Percentiles rank a stretch among this genome's conserved stretches.
These are phyloP conservation scores for Beauveria scarabaeidicola DNA, from an alignment of 2,329 filamentous ascomycete species.

Conservation along the genomic window DNA sequence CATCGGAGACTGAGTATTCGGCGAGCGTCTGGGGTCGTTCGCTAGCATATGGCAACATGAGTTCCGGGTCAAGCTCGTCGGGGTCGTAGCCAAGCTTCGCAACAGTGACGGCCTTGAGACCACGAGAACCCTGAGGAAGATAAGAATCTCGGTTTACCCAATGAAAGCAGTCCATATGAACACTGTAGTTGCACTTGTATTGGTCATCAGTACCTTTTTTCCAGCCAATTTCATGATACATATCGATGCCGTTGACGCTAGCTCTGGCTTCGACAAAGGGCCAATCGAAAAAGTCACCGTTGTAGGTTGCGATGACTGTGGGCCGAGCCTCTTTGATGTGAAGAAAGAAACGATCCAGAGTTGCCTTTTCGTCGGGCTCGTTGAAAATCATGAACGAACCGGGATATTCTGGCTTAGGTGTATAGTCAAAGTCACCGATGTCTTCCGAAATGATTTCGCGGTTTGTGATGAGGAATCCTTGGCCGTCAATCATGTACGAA, in stretches of 20 bases:
- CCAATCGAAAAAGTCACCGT: slow-evolving; percentile 99
- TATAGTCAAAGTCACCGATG: slow-evolving; percentile 96
- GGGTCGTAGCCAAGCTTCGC: slow-evolving; percentile 98
- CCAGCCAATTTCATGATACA: slow-evolving; percentile 98
- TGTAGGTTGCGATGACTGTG: slow-evolving; percentile 98
- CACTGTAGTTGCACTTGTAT: slow-evolving; percentile 91
- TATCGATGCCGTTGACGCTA: slow-evolving; percentile 91
- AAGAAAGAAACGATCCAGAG: slow-evolving; percentile 87
- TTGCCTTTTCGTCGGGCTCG: slow-evolving; percentile 80
- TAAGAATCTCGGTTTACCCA: slow-evolving; percentile 99
- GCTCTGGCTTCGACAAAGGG: slow-evolving; percentile 92
- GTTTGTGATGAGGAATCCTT: slow-evolving; percentile 96
- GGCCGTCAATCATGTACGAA: slow-evolving; percentile 99
- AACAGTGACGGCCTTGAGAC: slow-evolving; percentile 93
- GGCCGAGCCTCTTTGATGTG: slow-evolving; percentile 92
- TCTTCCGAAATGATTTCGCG: slow-evolving; percentile 96
- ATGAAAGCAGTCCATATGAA: slow-evolving; percentile 97
- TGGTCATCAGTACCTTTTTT: slow-evolving; percentile 92
- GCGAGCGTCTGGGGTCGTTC: slow-evolving; percentile 90
- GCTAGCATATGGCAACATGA: slow-evolving; percentile 88
- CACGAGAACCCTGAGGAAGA: slow-evolving; percentile 91
- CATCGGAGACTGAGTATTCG: slow-evolving; percentile 98
- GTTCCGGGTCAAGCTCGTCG: slow-evolving; percentile 90
- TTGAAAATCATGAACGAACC: slow-evolving; percentile 98
- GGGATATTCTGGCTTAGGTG: slow-evolving; percentile 89